Percentiles rank a stretch among this genome's conserved stretches.
phyloP scores from a whole-genome alignment of 2,329 filamentous ascomycete species.

The Cercospora canescens region DNA sequence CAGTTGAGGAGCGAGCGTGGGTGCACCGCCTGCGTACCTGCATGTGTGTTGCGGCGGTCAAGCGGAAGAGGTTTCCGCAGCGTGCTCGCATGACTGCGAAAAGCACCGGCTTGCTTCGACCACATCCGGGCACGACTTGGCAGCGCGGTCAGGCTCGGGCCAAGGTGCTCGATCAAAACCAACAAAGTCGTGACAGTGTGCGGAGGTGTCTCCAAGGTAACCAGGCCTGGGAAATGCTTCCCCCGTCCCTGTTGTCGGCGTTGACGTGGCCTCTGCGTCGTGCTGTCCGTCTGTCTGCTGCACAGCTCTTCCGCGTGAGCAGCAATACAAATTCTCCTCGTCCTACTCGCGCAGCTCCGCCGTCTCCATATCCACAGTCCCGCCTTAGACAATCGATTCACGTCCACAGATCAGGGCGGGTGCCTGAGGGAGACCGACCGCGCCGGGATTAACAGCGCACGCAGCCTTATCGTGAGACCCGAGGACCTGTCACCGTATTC shows the following conservation, averaged over 20 bases:
- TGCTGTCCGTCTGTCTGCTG: neutral
- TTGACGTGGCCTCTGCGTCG: neutral
- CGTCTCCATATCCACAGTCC: neutral
- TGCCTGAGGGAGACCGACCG: neutral
- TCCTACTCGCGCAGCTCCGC: neutral
- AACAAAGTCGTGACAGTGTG: neutral
- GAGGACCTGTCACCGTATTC: slow-evolving; percentile 4
- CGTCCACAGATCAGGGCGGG: neutral
- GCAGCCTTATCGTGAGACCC: slow-evolving; percentile 10
- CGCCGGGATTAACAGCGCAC: neutral
- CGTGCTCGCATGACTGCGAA: neutral
- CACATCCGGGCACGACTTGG: neutral
- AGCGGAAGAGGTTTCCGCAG: slow-evolving; percentile 4
- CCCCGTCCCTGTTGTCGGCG: neutral
- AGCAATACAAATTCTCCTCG: neutral
- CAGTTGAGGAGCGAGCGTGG: neutral
- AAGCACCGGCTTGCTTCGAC: neutral
- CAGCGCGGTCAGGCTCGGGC: neutral
- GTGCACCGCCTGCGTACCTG: neutral
- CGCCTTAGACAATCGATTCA: neutral
- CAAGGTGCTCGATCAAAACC: neutral
- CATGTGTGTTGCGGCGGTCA: slow-evolving; percentile 6
- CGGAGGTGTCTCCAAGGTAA: neutral
- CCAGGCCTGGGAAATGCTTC: neutral
- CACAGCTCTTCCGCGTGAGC: neutral